Conservation (phyloP, 2,329 filamentous ascomycete genomes). For the Rosellinia necatrix region DNA sequence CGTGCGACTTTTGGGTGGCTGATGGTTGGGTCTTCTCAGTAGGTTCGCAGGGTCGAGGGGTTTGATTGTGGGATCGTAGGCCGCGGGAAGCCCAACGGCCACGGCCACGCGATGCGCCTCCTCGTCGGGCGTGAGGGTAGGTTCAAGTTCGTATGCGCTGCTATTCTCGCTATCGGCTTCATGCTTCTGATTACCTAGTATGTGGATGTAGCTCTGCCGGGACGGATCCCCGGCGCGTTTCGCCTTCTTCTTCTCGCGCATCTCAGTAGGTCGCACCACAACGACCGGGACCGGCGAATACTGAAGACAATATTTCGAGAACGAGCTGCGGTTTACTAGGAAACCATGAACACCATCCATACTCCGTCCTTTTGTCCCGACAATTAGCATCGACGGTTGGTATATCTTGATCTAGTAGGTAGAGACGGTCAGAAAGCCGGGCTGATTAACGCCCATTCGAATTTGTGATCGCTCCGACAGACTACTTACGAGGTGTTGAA, state of each 20-base stretch:
- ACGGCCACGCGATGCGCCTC: constrained; percentile 68
- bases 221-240: constrained; percentile 80
- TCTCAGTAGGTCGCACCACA: constrained; percentile 84
- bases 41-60: constrained; percentile 48
- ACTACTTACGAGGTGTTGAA: constrained; percentile 78
- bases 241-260: constrained; percentile 85
- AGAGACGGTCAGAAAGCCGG: not conserved
- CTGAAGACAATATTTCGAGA: constrained; percentile 93
- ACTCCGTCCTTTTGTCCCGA: constrained; percentile 84
- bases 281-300: constrained; percentile 93
- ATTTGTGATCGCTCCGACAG: not conserved
- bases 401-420: constrained; percentile 78
- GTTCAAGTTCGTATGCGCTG: constrained; percentile 59
- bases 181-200: constrained; percentile 67
- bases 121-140: constrained; percentile 60
- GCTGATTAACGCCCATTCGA: not conserved
- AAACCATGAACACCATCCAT: constrained; percentile 85
- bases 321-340: constrained; percentile 76
- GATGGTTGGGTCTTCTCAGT: constrained; percentile 31
- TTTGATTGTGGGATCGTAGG: constrained; percentile 68
- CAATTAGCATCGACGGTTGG: constrained; percentile 87
- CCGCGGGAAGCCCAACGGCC: constrained; percentile 64
- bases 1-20: constrained; percentile 20
- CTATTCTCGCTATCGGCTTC: constrained; percentile 61
- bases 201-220: constrained; percentile 76